Percentiles rank a stretch among this genome's conserved stretches.
Evolutionary conservation across 2,329 filamentous ascomycete genomes (phyloP).

Genomic region (Fusarium drepaniforme): DNA sequence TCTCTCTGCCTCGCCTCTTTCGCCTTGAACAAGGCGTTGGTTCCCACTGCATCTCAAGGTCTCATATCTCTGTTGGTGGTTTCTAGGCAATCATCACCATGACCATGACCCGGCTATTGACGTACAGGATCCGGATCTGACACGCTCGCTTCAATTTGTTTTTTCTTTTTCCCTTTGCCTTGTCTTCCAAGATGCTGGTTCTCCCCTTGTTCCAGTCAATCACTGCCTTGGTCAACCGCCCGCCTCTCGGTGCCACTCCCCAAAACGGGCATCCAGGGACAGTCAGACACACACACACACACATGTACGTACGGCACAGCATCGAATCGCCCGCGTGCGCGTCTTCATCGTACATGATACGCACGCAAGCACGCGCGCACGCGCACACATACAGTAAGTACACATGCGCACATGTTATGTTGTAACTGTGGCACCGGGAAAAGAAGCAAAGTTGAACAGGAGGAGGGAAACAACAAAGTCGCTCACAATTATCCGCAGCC

Average conservation of each 20-base stretch:
- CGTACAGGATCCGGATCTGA: not conserved
- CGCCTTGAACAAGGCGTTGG: not conserved
- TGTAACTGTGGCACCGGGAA: not conserved
- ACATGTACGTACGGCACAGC: constrained; percentile 2
- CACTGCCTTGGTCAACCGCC: not conserved
- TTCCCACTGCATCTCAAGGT: not conserved
- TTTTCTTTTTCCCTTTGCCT: not conserved
- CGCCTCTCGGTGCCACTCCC: constrained; percentile 6
- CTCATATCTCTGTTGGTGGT: not conserved
- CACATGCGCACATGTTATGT: not conserved
- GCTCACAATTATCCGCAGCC: not conserved
- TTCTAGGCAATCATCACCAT: not conserved
- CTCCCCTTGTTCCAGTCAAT: not conserved
- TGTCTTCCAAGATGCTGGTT: not conserved
- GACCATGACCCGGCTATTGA: not conserved
- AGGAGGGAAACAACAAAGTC: not conserved
- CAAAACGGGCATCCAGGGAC: constrained; percentile 4
- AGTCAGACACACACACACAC: not conserved
- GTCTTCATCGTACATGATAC: constrained; percentile 5
- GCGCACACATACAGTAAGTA: not conserved
- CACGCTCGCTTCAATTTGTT: not conserved
- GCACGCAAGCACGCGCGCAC: not conserved
- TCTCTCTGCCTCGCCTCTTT: constrained; percentile 1
- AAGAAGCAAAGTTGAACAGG: not conserved
- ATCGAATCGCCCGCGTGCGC: constrained; percentile 3